A percentile compares a stretch with the other conserved stretches of the same genome.
These are phyloP conservation scores for Metschnikowia cerradonensis DNA, from an alignment of 805 yeast genomes.

Conservation along the genomic window DNA sequence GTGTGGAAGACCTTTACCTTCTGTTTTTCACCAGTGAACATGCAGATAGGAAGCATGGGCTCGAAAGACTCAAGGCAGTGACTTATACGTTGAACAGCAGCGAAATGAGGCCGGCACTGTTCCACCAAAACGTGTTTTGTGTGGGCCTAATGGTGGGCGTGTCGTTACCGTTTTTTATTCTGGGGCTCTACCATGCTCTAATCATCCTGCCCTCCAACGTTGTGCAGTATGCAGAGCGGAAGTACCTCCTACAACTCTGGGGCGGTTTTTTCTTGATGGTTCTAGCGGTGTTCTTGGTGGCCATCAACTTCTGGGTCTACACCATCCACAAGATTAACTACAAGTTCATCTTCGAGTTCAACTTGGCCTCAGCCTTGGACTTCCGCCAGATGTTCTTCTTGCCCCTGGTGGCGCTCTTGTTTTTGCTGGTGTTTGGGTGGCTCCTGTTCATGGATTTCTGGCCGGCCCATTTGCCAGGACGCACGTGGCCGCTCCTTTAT, in stretches of 20 bases:
- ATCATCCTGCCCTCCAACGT: slow-evolving; percentile 26
- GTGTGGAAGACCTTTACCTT: slow-evolving; percentile 67
- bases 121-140: slow-evolving; percentile 47
- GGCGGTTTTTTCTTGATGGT: slow-evolving; percentile 76
- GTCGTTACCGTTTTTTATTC: slow-evolving; percentile 61
- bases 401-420: slow-evolving; percentile 55
- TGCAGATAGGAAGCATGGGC: slow-evolving; percentile 58
- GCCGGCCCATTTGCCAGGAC: slow-evolving; percentile 56
- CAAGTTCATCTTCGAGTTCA: slow-evolving; percentile 86
- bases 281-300: slow-evolving; percentile 60
- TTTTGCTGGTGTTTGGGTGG: slow-evolving; percentile 64
- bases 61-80: slow-evolving; percentile 56
- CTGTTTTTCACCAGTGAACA: slow-evolving; percentile 52
- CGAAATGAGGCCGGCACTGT: slow-evolving; percentile 25
- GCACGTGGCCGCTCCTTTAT: slow-evolving; percentile 78
- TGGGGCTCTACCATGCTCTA: slow-evolving; percentile 54
- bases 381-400: slow-evolving; percentile 61
- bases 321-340: slow-evolving; percentile 74
- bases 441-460: slow-evolving; percentile 70
- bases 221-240: slow-evolving; percentile 47
- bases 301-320: slow-evolving; percentile 71
- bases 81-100: slow-evolving; percentile 36
- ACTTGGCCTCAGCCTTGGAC: slow-evolving; percentile 62
- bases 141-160: slow-evolving; percentile 71
- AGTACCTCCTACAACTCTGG: slow-evolving; percentile 77